phyloP scores from a whole-genome alignment of 305 asterid genomes.

The Plantago coronopus region DNA sequence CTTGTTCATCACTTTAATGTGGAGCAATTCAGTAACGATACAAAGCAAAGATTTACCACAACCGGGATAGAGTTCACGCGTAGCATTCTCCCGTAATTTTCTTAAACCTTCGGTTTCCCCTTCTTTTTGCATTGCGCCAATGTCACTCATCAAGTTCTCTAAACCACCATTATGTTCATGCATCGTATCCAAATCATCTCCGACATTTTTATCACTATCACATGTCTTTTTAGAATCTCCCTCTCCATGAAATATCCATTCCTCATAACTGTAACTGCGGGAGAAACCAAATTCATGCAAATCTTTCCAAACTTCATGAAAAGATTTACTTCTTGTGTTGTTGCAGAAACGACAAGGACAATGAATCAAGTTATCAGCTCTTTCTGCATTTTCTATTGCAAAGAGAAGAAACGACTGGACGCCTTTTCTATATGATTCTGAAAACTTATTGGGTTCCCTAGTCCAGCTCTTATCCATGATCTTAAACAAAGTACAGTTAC shows the following conservation, averaged over 20 bases:
- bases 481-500: too few species aligned
- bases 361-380: neutral
- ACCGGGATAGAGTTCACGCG: neutral
- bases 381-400: too few species aligned
- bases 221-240: neutral
- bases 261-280: neutral
- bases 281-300: neutral
- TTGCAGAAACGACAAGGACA: neutral
- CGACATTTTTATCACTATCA: neutral
- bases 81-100: neutral
- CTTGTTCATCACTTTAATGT: neutral
- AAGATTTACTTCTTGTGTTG: neutral
- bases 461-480: too few species aligned
- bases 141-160: neutral
- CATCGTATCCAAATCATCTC: neutral
- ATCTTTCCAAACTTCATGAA: neutral
- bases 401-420: too few species aligned
- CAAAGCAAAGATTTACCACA: neutral
- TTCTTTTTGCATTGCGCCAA: neutral
- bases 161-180: neutral
- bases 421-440: too few species aligned
- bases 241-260: slow-evolving; percentile 4
- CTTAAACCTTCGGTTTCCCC: neutral
- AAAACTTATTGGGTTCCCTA: too few species aligned
- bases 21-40: neutral